These are phyloP conservation scores for Oryza officinalis DNA, from an alignment of 176 grass and related monocot genomes.

Conservation along the genomic window DNA sequence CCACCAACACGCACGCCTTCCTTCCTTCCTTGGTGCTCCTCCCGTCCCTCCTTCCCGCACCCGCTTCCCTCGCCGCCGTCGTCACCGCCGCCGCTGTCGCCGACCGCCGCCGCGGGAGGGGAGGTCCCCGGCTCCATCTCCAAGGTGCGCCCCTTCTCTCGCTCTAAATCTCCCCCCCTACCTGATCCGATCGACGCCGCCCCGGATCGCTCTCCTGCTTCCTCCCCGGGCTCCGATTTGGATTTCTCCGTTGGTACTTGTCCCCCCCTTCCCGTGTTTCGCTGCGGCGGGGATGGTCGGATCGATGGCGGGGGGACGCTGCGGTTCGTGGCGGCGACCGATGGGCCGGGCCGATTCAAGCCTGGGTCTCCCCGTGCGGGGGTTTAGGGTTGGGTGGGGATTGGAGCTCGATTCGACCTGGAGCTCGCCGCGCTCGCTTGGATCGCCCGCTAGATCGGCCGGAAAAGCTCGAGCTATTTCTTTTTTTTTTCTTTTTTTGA, in stretches of 20 bases:
- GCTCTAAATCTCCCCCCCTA: background rate
- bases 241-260: background rate
- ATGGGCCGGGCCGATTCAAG: too few species aligned
- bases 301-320: background rate
- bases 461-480: background rate
- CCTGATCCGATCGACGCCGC: slow-evolving; percentile 23
- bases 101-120: background rate
- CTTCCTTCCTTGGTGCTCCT: slow-evolving; percentile 27
- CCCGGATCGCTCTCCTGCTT: background rate
- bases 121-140: background rate
- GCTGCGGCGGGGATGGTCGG: background rate
- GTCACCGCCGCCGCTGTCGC: slow-evolving; percentile 3
- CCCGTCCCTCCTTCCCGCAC: background rate
- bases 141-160: slow-evolving; percentile 24
- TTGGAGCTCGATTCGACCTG: background rate
- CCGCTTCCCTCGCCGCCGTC: background rate
- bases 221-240: background rate
- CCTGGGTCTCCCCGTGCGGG: background rate
- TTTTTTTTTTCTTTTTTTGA: background rate
- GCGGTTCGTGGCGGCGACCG: background rate
- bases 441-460: slow-evolving; percentile 24
- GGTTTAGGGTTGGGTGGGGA: slow-evolving; percentile 25
- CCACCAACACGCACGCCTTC: background rate
- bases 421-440: slow-evolving; percentile 6
- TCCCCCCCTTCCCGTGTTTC: background rate